phyloP scores from a whole-genome alignment of 768 basidiomycete genomes.

The Collybia sp. region DNA sequence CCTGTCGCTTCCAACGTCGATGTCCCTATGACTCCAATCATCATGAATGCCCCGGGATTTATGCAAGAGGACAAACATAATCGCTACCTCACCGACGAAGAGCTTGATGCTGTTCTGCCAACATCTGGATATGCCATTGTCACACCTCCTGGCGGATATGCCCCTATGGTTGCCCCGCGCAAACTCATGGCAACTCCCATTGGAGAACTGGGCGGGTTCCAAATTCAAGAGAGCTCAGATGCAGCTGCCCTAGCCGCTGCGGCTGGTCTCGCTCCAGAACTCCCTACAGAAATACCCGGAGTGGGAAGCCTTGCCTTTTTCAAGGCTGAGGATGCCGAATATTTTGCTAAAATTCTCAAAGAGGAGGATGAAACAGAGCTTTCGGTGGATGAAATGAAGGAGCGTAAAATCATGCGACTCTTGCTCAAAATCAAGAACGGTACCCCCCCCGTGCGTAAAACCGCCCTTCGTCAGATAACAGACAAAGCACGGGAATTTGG shows the following conservation, averaged over 20 bases:
- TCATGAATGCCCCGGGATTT: slow-evolving; percentile 84
- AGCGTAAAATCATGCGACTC: slow-evolving; percentile 98
- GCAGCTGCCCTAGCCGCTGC: slow-evolving; percentile 85
- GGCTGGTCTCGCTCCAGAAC: slow-evolving; percentile 86
- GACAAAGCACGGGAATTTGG: slow-evolving; percentile 99
- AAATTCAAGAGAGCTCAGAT: slow-evolving; percentile 94
- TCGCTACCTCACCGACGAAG: slow-evolving; percentile 93
- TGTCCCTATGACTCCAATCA: slow-evolving; percentile 70
- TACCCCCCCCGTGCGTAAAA: slow-evolving; percentile 96
- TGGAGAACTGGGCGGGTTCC: slow-evolving; percentile 78
- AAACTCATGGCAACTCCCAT: slow-evolving; percentile 55
- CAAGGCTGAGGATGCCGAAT: slow-evolving; percentile 97
- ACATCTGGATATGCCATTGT: slow-evolving; percentile 85
- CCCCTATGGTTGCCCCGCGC: slow-evolving; percentile 63
- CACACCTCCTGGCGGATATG: slow-evolving; percentile 91
- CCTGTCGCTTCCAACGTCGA: slow-evolving; percentile 58
- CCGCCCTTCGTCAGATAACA: slow-evolving; percentile 95
- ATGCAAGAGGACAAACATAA: slow-evolving; percentile 96
- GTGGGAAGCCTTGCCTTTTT: slow-evolving; percentile 97
- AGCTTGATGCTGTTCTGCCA: slow-evolving; percentile 89
- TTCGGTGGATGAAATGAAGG: slow-evolving; percentile 97
- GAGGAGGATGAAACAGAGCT: slow-evolving; percentile 94
- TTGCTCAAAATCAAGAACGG: slow-evolving; percentile 99
- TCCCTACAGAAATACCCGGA: slow-evolving; percentile 97
- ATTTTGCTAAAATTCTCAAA: slow-evolving; percentile 93